These are phyloP conservation scores for Aurinia saxatilis DNA, from an alignment of 345 rosid species.

Conservation along the genomic window DNA sequence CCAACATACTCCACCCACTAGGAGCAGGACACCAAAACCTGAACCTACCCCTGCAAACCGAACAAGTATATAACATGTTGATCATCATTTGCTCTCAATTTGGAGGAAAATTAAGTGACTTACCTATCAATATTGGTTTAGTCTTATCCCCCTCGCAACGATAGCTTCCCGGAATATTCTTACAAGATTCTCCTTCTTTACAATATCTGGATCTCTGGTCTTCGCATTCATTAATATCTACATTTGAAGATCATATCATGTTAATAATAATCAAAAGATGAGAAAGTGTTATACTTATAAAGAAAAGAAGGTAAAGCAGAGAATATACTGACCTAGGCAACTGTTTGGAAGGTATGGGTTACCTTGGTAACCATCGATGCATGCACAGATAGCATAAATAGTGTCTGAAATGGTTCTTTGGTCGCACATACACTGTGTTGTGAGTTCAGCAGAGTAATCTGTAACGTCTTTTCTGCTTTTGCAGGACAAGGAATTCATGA, in stretches of 20 bases:
- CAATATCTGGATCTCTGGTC: not conserved
- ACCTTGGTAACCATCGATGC: constrained; percentile 21
- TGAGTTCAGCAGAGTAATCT: no score
- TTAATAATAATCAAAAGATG: not conserved
- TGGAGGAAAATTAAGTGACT: not conserved
- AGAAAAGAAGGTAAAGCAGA: no score
- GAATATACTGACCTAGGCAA: constrained; percentile 14
- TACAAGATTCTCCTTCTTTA: not conserved
- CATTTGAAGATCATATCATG: not conserved
- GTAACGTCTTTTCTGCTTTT: no score
- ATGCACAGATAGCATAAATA: constrained; percentile 5
- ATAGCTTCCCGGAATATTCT: not conserved
- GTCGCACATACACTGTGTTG: constrained; percentile 1
- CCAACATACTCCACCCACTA: not conserved
- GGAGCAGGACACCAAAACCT: no score
- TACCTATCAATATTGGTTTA: not conserved
- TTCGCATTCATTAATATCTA: not conserved
- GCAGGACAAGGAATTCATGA: no score
- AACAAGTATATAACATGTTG: not conserved
- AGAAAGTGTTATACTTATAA: not conserved
- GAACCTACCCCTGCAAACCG: not conserved
- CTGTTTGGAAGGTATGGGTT: constrained; percentile 19
- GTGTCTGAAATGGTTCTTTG: not conserved
- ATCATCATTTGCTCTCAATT: not conserved
- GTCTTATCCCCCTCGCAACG: not conserved